Base-by-base conservation (phyloP, 257 asterid genomes). In the Cruciata laevipes region DNA sequence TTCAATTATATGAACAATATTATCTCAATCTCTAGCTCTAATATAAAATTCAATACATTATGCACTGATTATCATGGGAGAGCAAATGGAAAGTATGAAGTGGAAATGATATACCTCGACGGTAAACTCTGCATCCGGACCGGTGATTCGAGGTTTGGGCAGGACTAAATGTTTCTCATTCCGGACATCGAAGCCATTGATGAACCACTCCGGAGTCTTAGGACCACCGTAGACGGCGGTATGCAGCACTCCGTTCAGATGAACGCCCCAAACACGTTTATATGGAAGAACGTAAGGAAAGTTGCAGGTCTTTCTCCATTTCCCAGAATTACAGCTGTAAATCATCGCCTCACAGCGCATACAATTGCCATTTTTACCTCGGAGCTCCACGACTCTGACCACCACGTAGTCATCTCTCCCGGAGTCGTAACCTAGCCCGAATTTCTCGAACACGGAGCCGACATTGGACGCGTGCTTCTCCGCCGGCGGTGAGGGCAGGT, bases 101-200 rank as follows among this genome's bases (percentile, higher is more conserved):
- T 9, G 14, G 3, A 9, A 38, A 38, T 38, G 44, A 3, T 38
- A 3, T 38, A 71, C 73, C 60, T 79, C 85, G 76, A 86, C 64
- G 49, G 53, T 68, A 63, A 82, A 14, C 60, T 77, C 75, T 0
- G 66, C 58, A 23, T 53, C 42, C 21, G 57, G 44, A 23, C 38
- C 55, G 61, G 47, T 10, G 23, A 75, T 31, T 32, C 70, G 84
- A 0, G 83, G 73, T 21, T 61, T 68, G 6, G 57, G 63, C 69
- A 87, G 33, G 65, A 63, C 35, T 18, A 70, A 66, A 70, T 83
- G 89, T 59, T 61, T 65, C 86, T 80, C 95, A 7, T 24, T 80
- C 67, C 66, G 75, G 23, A 89, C 38, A 72, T 81, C 73, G 70
- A 89, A 84, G 0, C 87, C 91, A 83, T 74, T 69, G 71, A 83